These are phyloP conservation scores for Hemisphaericaspora xylanilytica DNA, from an alignment of 1,139 yeast genomes.

Conservation along the genomic window DNA sequence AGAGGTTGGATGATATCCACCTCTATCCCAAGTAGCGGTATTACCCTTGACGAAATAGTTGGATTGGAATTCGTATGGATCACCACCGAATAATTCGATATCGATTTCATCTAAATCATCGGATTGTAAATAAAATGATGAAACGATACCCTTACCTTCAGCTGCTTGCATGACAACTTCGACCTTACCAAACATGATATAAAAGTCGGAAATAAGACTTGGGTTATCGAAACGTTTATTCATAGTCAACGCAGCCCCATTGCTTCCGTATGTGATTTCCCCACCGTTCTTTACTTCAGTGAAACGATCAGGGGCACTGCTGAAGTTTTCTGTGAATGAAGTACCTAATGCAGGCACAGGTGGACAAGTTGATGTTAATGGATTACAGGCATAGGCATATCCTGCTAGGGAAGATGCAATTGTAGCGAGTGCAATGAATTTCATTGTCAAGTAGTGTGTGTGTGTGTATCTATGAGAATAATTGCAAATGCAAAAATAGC, in stretches of 20 bases:
- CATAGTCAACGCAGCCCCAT: slow-evolving; percentile 61
- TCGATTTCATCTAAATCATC: slow-evolving; percentile 89
- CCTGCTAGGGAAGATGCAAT: slow-evolving; percentile 7
- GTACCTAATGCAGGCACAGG: slow-evolving; percentile 57
- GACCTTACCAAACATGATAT: slow-evolving; percentile 82
- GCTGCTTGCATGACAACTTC: slow-evolving; percentile 74
- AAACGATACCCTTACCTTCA: slow-evolving; percentile 70
- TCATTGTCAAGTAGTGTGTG: slow-evolving; percentile 6
- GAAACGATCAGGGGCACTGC: slow-evolving; percentile 40
- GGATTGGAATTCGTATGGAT: slow-evolving; percentile 68
- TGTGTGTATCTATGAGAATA: not conserved
- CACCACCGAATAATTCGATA: slow-evolving; percentile 81
- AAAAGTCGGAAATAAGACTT: slow-evolving; percentile 68
- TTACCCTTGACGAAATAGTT: slow-evolving; percentile 83
- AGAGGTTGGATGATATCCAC: slow-evolving; percentile 56
- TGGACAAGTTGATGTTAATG: slow-evolving; percentile 30
- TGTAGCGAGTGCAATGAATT: slow-evolving; percentile 10
- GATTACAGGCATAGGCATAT: slow-evolving; percentile 27
- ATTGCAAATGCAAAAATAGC: not conserved
- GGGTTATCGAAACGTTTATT: slow-evolving; percentile 70
- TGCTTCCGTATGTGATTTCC: slow-evolving; percentile 17
- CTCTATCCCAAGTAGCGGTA: slow-evolving; percentile 74
- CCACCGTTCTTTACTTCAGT: slow-evolving; percentile 27
- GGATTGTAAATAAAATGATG: slow-evolving; percentile 77
- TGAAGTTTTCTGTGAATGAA: slow-evolving; percentile 51